phyloP scores from a whole-genome alignment of 1,139 yeast genomes.

The Saccharomyces hybrid region DNA sequence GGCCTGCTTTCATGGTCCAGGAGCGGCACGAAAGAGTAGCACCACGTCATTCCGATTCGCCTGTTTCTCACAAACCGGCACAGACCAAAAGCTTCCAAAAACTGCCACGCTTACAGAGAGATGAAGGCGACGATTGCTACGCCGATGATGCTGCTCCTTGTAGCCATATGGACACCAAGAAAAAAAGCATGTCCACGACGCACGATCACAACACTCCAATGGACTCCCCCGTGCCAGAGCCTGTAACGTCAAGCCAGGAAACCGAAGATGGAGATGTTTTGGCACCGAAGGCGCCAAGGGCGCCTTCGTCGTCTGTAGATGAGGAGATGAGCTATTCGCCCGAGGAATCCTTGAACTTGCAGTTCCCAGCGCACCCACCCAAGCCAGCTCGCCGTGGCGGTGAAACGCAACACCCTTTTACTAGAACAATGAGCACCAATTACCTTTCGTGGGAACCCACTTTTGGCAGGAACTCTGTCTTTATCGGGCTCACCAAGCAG shows the following conservation, averaged over 20 bases:
- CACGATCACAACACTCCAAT: background rate
- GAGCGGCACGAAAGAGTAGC: conserved; percentile 16
- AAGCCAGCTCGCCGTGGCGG: background rate
- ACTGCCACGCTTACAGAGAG: background rate
- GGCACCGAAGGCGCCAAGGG: background rate
- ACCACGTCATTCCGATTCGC: background rate
- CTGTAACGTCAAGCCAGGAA: background rate
- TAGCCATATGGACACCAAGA: background rate
- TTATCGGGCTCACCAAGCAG: conserved; percentile 68
- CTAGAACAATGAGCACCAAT: conserved; percentile 43
- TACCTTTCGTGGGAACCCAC: conserved; percentile 84
- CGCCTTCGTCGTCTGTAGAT: background rate
- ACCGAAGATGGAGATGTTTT: background rate
- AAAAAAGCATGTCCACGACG: background rate
- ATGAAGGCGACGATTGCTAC: background rate
- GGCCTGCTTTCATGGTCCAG: conserved; percentile 70
- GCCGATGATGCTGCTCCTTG: background rate
- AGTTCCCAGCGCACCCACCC: background rate
- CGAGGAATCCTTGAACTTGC: background rate
- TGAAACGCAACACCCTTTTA: conserved; percentile 11
- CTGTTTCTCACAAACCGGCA: conserved; percentile 21
- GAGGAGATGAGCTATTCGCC: background rate
- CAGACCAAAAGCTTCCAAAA: conserved; percentile 41
- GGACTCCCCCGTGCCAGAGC: background rate
- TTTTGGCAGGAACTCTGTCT: conserved; percentile 86